Evolutionary conservation across 176 grass and related monocot genomes (phyloP), one percentile per base, ranked within the genome.

Genomic region (Dendrocalamus sinicus): DNA sequence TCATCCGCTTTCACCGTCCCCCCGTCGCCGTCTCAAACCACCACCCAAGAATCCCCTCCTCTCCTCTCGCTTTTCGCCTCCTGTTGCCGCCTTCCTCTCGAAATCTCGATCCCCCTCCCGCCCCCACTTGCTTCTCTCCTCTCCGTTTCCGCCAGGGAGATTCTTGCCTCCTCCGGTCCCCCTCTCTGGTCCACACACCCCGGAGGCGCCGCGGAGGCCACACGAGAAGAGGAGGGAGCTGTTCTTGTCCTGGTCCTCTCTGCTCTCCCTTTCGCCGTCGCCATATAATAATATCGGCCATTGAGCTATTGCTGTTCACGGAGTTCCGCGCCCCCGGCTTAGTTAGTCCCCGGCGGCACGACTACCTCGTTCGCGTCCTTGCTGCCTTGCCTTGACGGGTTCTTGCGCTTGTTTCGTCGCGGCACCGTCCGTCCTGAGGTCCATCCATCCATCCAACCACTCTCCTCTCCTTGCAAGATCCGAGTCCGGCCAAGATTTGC

Each of bases 171-270:
- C n/a, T 23, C 8, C 9, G 9, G 20, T 11, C 22, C 60, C 47
- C 23, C 24, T 46, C 76, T 63, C 76, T 41, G 76, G 60, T 66
- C 77, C 77, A 79, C 60, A 50, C 4, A 8, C 77, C 2, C 58
- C 43, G 59, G 76, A 2, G 76, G 43, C 76, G 76, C 76, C 59
- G 60, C 77, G 77, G 43, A 79, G 77, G 60, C 77, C 77, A 79
- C 77, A 66, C 9, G 57, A 66, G 60, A 2, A 15, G 76, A 79
- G 59, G 59, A 64, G 59, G 77, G 43, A 48, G 41, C 48, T 54
- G 72, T 54, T 54, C 8, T 48, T 15, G 43, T 79, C 77, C 28
- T 66, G 23, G 43, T 50, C 77, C 12, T 65, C 43, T 65, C 60
- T 17, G 24, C 60, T 14, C 24, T 61, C 77, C 60, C 58, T 79